phyloP scores from a whole-genome alignment of 2,329 filamentous ascomycete species.

The Hysterium pulicare region DNA sequence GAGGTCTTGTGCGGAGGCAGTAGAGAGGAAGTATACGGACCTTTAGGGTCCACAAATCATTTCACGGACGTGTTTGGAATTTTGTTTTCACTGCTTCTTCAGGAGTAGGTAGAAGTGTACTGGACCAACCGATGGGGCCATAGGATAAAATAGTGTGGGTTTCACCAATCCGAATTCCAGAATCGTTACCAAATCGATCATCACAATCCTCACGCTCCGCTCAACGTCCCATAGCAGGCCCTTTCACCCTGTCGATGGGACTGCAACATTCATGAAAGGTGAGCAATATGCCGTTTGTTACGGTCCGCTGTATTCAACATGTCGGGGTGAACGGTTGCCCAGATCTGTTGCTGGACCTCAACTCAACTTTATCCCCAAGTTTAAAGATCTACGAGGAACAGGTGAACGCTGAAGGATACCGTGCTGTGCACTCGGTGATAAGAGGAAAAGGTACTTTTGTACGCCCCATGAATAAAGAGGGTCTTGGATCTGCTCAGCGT shows the following conservation, averaged over 20 bases:
- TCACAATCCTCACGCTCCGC: too few species aligned
- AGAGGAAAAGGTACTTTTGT: conserved; percentile 45
- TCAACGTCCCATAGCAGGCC: too few species aligned
- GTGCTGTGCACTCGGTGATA: conserved; percentile 47
- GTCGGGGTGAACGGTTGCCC: conserved; percentile 62
- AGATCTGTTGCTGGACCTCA: conserved; percentile 49
- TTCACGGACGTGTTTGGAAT: too few species aligned
- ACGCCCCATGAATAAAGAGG: conserved; percentile 34
- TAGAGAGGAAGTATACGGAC: too few species aligned
- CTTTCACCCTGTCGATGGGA: conserved; percentile 64
- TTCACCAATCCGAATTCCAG: too few species aligned
- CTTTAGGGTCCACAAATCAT: too few species aligned
- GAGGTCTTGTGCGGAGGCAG: too few species aligned
- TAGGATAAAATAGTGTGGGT: too few species aligned
- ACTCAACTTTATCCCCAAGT: conserved; percentile 8
- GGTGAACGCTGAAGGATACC: conserved; percentile 43
- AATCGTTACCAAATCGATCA: too few species aligned
- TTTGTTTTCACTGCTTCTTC: too few species aligned
- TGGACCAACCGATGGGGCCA: too few species aligned
- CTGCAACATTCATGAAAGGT: conserved; percentile 58
- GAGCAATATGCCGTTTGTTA: conserved; percentile 63
- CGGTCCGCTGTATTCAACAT: conserved; percentile 54
- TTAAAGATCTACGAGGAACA: conserved; percentile 32
- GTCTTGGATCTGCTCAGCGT: conserved; percentile 30
- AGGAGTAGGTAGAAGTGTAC: too few species aligned